Conservation (phyloP, 75 land plant species). For the Selaginella tamariscina region DNA sequence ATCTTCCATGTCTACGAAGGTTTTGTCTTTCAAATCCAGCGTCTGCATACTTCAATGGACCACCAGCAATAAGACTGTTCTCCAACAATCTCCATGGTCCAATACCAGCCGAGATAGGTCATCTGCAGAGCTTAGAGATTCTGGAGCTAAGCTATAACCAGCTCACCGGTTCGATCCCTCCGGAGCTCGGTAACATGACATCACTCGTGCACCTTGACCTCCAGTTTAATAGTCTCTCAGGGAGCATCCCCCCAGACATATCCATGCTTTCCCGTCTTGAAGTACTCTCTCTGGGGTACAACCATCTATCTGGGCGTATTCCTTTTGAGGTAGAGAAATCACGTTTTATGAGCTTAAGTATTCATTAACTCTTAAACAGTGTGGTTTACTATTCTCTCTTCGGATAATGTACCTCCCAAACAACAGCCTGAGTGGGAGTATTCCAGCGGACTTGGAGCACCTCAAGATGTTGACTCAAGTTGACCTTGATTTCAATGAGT, state of each 20-base stretch:
- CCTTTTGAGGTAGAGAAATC: slow-evolving; percentile 8
- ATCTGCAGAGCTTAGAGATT: slow-evolving; percentile 15
- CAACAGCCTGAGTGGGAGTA: slow-evolving; percentile 8
- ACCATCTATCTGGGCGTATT: neutral
- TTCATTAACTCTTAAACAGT: too few relatives aligned
- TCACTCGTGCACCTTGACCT: neutral
- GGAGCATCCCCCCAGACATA: neutral
- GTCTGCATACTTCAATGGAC: neutral
- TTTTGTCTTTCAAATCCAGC: neutral
- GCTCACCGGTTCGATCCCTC: slow-evolving; percentile 8
- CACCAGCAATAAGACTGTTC: neutral
- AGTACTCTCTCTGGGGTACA: slow-evolving; percentile 11
- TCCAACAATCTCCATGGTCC: neutral
- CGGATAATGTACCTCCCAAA: slow-evolving; percentile 6
- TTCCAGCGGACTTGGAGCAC: neutral
- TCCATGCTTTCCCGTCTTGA: neutral
- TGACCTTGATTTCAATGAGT: slow-evolving; percentile 8
- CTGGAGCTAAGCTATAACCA: slow-evolving; percentile 9
- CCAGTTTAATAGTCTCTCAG: slow-evolving; percentile 5
- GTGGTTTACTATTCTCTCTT: neutral
- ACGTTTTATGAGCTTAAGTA: too few relatives aligned
- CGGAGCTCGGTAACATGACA: slow-evolving; percentile 11
- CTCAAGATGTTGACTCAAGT: slow-evolving; percentile 1
- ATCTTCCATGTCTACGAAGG: neutral
- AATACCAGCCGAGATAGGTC: neutral